Evolutionary conservation across 2,329 filamentous ascomycete species (phyloP), one percentile per base, ranked within the genome.

Genomic region (Aspergillus melleus): DNA sequence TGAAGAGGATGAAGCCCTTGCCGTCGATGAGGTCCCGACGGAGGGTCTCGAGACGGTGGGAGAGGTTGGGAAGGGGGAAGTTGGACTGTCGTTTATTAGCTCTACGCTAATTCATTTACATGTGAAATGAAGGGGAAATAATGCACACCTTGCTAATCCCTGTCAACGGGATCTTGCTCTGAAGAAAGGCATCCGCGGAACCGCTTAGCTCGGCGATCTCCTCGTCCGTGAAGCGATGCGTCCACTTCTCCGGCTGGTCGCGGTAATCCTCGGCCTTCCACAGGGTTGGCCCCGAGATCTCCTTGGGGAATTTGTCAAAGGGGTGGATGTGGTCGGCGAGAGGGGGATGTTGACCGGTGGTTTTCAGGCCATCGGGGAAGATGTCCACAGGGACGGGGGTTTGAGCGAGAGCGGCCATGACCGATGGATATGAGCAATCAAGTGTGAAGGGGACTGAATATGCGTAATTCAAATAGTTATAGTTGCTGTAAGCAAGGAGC

Each of bases 1-100:
- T 96, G 81, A 96, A 95, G 14, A 96, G 84, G 64, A 95, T 90
- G 78, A 96, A 96, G 16, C 92, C 92, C 70, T 95, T 95, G 64
- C 91, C 92, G 72, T 96, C 86, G 58, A 96, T 76, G n/a, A 90
- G 79, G 62, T 90, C 88, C 19, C 83, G 79, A 53, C 86, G 83
- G 61, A 91, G 81, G 2, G 81, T 75, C 6, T 74, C 75, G 19
- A 91, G 77, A 57, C 85, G 82, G 2, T 70, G 64, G 9, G 80
- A 76, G 44, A 91, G 81, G 14, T 76, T 80, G 2, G 86, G 85
- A 1, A 91, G 81, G 3, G 76, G 78, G 74, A 90, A 91, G 70
- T 86, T 86, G 36, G 76, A 77, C 79, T 83, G 58, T 30, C 6
- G 32, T 5, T 57, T 16, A 24, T 24, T 12, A 22, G 16, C 50